These are phyloP conservation scores for Prunus yedoensis DNA, from an alignment of 331 rosid genomes.

Conservation along the genomic window DNA sequence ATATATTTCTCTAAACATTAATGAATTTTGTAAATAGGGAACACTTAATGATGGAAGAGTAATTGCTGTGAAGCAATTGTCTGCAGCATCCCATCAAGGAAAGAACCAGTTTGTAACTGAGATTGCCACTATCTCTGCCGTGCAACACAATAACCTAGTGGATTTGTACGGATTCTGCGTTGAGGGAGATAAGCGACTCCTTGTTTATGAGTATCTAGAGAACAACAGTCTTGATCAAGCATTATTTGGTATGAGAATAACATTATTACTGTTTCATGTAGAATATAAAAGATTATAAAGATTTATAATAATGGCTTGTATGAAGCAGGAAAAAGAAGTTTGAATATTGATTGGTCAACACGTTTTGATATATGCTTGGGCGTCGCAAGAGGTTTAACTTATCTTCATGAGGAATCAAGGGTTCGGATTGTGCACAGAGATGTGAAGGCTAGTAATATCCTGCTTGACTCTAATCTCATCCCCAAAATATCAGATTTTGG, in stretches of 20 bases:
- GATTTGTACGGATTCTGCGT: conserved; percentile 76
- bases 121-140: conserved; percentile 81
- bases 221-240: conserved; percentile 83
- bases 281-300: background rate
- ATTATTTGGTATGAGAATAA: conserved; percentile 55
- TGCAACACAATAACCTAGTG: conserved; percentile 82
- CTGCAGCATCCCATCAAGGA: conserved; percentile 75
- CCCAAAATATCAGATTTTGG: conserved; percentile 92
- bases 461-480: conserved; percentile 54
- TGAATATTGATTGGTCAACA: conserved; percentile 58
- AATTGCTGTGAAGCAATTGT: conserved; percentile 75
- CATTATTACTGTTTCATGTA: background rate
- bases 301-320: conserved; percentile 2
- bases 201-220: conserved; percentile 80
- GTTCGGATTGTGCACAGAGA: conserved; percentile 77
- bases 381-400: conserved; percentile 76
- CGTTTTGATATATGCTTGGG: conserved; percentile 70
- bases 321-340: conserved; percentile 37
- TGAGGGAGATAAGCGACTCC: conserved; percentile 66
- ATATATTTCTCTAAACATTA: background rate
- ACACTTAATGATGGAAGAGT: conserved; percentile 69
- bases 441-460: conserved; percentile 78
- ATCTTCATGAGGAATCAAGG: conserved; percentile 80
- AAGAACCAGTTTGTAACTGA: conserved; percentile 71
- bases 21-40: conserved; percentile 37